phyloP scores from a whole-genome alignment of 768 basidiomycete species.

The Dictyophora rubrovolvata region DNA sequence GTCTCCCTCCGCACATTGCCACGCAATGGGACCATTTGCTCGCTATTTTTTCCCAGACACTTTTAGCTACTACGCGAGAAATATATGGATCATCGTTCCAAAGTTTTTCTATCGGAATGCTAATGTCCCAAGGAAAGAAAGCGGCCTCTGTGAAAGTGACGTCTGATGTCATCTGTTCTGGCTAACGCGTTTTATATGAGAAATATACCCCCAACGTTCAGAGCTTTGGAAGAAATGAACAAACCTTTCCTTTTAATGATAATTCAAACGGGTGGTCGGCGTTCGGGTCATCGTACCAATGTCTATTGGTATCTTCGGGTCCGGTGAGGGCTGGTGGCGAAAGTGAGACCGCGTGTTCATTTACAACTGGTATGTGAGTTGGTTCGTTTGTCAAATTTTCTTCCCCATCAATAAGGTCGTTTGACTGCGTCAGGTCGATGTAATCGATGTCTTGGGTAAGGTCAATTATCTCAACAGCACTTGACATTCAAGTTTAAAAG shows the following conservation, averaged over 20 bases:
- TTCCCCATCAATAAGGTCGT: not conserved
- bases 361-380: not conserved
- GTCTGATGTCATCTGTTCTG: slow-evolving; percentile 13
- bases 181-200: slow-evolving; percentile 10
- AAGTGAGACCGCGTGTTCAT: not conserved
- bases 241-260: slow-evolving; percentile 33
- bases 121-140: slow-evolving; percentile 32
- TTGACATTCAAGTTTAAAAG: not conserved
- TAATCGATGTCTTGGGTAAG: not conserved
- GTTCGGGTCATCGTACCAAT: slow-evolving; percentile 29
- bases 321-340: not conserved
- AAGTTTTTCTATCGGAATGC: slow-evolving; percentile 27
- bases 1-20: slow-evolving; percentile 32
- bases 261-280: slow-evolving; percentile 32
- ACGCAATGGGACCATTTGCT: slow-evolving; percentile 41
- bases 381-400: not conserved
- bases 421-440: not conserved
- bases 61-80: slow-evolving; percentile 4
- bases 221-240: slow-evolving; percentile 18
- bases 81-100: slow-evolving; percentile 27
- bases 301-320: not conserved
- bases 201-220: not conserved
- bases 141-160: slow-evolving; percentile 29
- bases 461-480: not conserved
- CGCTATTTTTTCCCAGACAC: slow-evolving; percentile 36